Evolutionary conservation across 257 asterid genomes (phyloP).

Genomic region (Mentha longifolia): DNA sequence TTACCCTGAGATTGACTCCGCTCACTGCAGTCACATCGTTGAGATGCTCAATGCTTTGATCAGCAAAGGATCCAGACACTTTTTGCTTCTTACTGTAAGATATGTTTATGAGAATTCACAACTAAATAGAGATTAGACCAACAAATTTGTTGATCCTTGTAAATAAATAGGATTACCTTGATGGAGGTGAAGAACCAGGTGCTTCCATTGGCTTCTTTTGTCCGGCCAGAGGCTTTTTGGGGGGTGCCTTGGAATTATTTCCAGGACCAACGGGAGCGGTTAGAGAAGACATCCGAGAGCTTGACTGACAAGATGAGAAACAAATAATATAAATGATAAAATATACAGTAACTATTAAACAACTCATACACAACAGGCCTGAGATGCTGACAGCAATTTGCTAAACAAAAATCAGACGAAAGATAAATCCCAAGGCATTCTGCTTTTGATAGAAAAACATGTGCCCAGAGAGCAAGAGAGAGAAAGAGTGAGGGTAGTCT

Average conservation of each 20-base stretch:
- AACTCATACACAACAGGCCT: background rate
- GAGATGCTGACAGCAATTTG: background rate
- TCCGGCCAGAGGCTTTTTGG: constrained; percentile 67
- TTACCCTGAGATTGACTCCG: constrained; percentile 96
- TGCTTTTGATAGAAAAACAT: background rate
- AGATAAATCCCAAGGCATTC: background rate
- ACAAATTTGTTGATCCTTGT: constrained; percentile 11
- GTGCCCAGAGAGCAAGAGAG: background rate
- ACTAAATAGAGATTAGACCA: background rate
- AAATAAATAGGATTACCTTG: constrained; percentile 59
- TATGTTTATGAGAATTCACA: constrained; percentile 23
- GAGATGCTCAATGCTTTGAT: constrained; percentile 98
- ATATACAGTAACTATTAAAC: background rate
- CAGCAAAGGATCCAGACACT: constrained; percentile 74
- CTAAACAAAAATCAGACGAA: background rate
- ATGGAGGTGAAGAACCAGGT: constrained; percentile 83
- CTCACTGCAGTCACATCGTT: constrained; percentile 98
- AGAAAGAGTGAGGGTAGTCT: background rate
- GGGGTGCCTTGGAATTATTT: constrained; percentile 58
- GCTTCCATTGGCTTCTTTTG: constrained; percentile 87
- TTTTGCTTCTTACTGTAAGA: constrained; percentile 87
- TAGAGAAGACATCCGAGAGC: constrained; percentile 56
- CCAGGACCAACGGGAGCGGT: constrained; percentile 53
- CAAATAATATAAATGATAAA: background rate
- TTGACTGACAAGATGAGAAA: constrained; percentile 49